A percentile compares a stretch with the other conserved stretches of the same genome.
phyloP scores from a whole-genome alignment of 1,284 basidiomycete species.

The Cystobasidiaceae sp. region DNA sequence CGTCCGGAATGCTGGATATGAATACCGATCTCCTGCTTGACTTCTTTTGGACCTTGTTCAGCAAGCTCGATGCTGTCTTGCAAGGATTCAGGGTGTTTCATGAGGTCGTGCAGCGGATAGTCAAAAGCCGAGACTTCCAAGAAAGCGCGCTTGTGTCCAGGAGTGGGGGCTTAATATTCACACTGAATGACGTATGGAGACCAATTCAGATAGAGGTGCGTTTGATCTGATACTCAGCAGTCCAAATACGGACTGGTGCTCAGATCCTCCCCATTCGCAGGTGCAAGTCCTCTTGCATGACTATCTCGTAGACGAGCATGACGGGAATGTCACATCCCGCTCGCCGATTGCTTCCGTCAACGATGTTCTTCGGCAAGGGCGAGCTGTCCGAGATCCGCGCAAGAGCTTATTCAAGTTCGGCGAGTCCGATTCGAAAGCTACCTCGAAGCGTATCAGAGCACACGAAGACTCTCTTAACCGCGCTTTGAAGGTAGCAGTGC shows the following conservation, averaged over 20 bases:
- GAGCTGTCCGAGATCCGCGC: slow-evolving; percentile 65
- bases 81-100: slow-evolving; percentile 87
- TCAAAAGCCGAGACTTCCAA: slow-evolving; percentile 45
- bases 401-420: slow-evolving; percentile 87
- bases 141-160: slow-evolving; percentile 71
- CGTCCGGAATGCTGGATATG: slow-evolving; percentile 45
- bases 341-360: slow-evolving; percentile 91
- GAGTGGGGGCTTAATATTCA: slow-evolving; percentile 57
- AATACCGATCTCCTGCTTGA: slow-evolving; percentile 84
- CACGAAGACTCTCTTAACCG: slow-evolving; percentile 82
- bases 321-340: slow-evolving; percentile 61
- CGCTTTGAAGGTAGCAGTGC: slow-evolving; percentile 82
- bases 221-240: neutral
- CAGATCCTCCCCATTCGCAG: slow-evolving; percentile 48
- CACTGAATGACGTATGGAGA: slow-evolving; percentile 83
- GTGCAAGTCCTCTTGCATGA: slow-evolving; percentile 79
- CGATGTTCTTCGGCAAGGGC: slow-evolving; percentile 82
- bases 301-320: slow-evolving; percentile 84
- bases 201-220: slow-evolving; percentile 82
- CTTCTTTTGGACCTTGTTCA: slow-evolving; percentile 96
- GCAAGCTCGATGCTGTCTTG: slow-evolving; percentile 90
- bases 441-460: slow-evolving; percentile 62
- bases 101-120: slow-evolving; percentile 65
- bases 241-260: neutral
- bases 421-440: slow-evolving; percentile 72